phyloP scores from a whole-genome alignment of 2,329 filamentous ascomycete species.

The Venturia asperata region DNA sequence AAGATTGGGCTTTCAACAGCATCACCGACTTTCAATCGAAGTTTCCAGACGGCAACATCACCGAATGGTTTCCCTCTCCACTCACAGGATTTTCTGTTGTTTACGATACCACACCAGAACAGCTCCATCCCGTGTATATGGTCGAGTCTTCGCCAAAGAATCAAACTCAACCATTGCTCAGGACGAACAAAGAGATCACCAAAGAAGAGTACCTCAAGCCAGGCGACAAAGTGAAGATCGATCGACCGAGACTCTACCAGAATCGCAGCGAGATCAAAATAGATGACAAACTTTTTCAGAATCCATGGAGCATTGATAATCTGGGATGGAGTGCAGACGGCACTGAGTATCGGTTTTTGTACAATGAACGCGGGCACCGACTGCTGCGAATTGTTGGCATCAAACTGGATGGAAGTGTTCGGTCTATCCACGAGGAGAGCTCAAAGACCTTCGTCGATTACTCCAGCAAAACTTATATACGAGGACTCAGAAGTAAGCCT shows the following conservation, averaged over 20 bases:
- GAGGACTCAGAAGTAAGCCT: not conserved
- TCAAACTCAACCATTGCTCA: constrained; percentile 24
- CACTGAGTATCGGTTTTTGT: constrained; percentile 26
- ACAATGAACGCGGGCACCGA: constrained; percentile 26
- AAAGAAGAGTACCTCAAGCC: constrained; percentile 24
- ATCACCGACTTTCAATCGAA: not conserved
- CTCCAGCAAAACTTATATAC: constrained; percentile 23
- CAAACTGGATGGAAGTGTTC: constrained; percentile 23
- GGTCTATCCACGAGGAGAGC: constrained; percentile 25
- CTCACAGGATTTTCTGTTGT: constrained; percentile 18
- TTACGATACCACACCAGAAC: constrained; percentile 24
- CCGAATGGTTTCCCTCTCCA: not conserved
- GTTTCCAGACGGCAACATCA: not conserved
- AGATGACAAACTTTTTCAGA: constrained; percentile 23
- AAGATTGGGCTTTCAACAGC: not conserved
- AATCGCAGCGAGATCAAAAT: constrained; percentile 23
- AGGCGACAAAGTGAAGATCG: constrained; percentile 24
- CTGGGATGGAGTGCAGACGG: constrained; percentile 25
- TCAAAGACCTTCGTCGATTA: constrained; percentile 27
- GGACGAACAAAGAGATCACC: constrained; percentile 12
- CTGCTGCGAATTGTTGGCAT: constrained; percentile 26
- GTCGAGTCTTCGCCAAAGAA: constrained; percentile 25
- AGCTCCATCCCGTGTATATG: constrained; percentile 23
- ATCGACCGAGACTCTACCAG: constrained; percentile 24
- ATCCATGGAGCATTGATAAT: constrained; percentile 22